Evolutionary conservation across 2,329 filamentous ascomycete species (phyloP).

Genomic region (Coniella lustricola): DNA sequence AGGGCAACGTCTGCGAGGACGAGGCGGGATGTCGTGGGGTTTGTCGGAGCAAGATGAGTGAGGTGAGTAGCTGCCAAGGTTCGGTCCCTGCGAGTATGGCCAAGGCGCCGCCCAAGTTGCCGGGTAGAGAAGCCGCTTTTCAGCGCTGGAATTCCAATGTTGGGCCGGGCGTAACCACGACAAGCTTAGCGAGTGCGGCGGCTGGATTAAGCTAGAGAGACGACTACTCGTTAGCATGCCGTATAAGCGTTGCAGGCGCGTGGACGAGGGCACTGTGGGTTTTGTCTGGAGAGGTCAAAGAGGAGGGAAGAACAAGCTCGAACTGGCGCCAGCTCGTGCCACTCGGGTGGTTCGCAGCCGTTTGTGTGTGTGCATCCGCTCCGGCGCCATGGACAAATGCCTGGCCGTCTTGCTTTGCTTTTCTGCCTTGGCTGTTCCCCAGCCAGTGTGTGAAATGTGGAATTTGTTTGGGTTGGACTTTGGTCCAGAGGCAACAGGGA

Average conservation of each 20-base stretch:
- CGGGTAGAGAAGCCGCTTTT: background rate
- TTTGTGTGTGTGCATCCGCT: slow-evolving; percentile 1
- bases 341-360: slow-evolving; percentile 2
- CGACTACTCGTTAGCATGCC: too few species aligned
- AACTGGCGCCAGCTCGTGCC: slow-evolving; percentile 1
- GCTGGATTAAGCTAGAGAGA: too few species aligned
- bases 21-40: slow-evolving; percentile 1
- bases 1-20: background rate
- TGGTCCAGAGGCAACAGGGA: too few species aligned
- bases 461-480: too few species aligned
- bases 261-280: too few species aligned
- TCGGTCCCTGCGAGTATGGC: background rate
- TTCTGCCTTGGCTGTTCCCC: too few species aligned
- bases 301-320: background rate
- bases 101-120: background rate
- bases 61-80: slow-evolving; percentile 2
- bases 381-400: background rate
- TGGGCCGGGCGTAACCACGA: too few species aligned
- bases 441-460: too few species aligned
- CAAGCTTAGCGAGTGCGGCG: too few species aligned
- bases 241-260: too few species aligned
- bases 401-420: background rate
- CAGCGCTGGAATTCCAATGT: background rate
- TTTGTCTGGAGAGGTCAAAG: background rate
- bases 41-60: background rate